A percentile compares a stretch with the other conserved stretches of the same genome.
Conservation (phyloP, 2,329 filamentous ascomycete species). For the Monosporascus sp. region DNA sequence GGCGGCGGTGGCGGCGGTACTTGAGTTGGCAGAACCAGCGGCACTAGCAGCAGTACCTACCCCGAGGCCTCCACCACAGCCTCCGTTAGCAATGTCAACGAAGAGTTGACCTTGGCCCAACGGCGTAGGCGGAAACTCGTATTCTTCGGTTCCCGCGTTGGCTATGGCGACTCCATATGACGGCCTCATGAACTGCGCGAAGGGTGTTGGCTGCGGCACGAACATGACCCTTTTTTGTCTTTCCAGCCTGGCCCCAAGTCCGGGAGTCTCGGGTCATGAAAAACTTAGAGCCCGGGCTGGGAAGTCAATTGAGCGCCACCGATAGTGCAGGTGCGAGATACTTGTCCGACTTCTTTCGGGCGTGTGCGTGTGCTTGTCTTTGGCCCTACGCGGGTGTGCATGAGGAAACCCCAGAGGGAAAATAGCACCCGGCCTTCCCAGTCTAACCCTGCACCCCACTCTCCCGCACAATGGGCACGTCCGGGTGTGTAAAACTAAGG, state of each 20-base stretch:
- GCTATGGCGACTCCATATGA: slow-evolving; percentile 35
- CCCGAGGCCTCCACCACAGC: slow-evolving; percentile 14
- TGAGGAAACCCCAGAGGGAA: background rate
- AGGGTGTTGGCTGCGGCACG: slow-evolving; percentile 48
- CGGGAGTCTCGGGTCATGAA: slow-evolving; percentile 18
- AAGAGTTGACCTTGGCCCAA: slow-evolving; percentile 16
- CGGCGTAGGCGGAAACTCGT: slow-evolving; percentile 24
- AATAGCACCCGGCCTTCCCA: slow-evolving; percentile 3
- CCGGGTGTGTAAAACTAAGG: background rate
- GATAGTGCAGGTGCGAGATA: background rate
- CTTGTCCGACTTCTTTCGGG: background rate
- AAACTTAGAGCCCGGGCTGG: slow-evolving; percentile 1
- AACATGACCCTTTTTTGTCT: slow-evolving; percentile 40
- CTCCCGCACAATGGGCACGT: background rate
- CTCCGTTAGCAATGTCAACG: slow-evolving; percentile 6
- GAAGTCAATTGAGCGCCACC: background rate
- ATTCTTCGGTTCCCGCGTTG: slow-evolving; percentile 22
- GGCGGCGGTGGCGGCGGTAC: slow-evolving; percentile 3
- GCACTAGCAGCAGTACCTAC: slow-evolving; percentile 3
- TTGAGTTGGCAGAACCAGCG: background rate
- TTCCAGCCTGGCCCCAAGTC: slow-evolving; percentile 9
- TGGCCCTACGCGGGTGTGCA: background rate
- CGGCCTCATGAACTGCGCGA: slow-evolving; percentile 36
- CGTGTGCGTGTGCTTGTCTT: background rate
- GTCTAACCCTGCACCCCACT: slow-evolving; percentile 3